Conservation (phyloP, 345 rosid genomes). For the Angophora floribunda region DNA sequence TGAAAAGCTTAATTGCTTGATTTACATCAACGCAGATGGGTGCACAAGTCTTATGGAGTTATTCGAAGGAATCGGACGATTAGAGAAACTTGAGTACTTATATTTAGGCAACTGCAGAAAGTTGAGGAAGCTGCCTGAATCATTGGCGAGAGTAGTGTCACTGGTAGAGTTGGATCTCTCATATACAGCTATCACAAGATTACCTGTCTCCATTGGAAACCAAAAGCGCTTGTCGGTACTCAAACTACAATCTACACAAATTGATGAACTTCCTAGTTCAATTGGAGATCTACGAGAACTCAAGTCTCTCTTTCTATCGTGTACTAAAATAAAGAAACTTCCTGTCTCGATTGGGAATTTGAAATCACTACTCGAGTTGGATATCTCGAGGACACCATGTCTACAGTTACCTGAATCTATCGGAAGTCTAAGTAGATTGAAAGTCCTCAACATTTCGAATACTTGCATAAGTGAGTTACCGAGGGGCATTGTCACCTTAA, state of each 20-base stretch:
- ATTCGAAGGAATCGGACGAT: background rate
- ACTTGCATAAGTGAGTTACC: rapidly evolving
- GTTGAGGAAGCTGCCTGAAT: background rate
- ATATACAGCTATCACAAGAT: background rate
- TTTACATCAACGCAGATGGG: background rate
- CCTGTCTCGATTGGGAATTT: background rate
- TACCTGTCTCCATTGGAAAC: background rate
- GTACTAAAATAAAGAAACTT: background rate
- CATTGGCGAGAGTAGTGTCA: background rate
- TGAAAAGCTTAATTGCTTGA: background rate
- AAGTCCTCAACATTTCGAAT: rapidly evolving
- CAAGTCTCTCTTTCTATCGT: background rate
- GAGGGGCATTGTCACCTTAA: rapidly evolving
- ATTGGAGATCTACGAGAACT: background rate
- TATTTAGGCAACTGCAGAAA: rapidly evolving
- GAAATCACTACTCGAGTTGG: background rate
- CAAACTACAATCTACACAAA: background rate
- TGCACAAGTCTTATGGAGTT: background rate
- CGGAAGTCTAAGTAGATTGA: background rate
- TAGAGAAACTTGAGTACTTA: background rate
- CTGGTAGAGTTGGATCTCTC: background rate
- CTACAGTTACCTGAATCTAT: background rate
- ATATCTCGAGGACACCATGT: rapidly evolving
- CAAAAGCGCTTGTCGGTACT: background rate
- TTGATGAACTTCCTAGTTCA: background rate